Conservation (phyloP, 1,284 basidiomycete species). For the Spongiforma sp. region DNA sequence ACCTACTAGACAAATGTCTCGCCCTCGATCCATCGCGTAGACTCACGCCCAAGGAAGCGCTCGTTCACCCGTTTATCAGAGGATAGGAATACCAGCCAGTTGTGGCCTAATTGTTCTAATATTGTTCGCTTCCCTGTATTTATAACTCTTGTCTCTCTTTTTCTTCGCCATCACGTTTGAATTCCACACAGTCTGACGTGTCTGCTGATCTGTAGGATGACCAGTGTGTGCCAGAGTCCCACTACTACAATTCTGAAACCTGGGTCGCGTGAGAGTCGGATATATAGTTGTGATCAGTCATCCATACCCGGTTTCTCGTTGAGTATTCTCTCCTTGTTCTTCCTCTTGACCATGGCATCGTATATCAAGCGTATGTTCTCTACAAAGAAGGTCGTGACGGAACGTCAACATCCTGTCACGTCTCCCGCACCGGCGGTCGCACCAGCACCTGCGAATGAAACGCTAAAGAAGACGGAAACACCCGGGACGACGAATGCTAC, state of each 20-base stretch:
- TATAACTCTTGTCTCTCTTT: constrained; percentile 20
- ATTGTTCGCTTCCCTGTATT: constrained; percentile 32
- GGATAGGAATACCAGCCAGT: constrained; percentile 47
- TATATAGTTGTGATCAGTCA: constrained; percentile 11
- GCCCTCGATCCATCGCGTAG: constrained; percentile 89
- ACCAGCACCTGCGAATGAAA: too few relatives aligned
- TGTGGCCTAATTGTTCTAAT: constrained; percentile 17
- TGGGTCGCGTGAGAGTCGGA: not conserved
- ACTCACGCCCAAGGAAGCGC: constrained; percentile 87
- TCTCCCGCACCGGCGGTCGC: too few relatives aligned
- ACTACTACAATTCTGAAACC: not conserved
- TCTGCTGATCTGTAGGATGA: constrained; percentile 11
- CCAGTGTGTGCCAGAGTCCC: not conserved
- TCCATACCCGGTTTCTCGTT: too few relatives aligned
- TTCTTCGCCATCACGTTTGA: not conserved
- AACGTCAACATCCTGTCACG: too few relatives aligned
- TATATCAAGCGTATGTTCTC: constrained; percentile 24
- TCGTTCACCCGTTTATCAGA: constrained; percentile 87
- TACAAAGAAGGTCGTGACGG: constrained; percentile 10
- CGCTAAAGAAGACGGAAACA: too few relatives aligned
- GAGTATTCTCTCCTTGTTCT: not conserved
- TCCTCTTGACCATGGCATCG: constrained; percentile 18
- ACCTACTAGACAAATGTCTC: constrained; percentile 92
- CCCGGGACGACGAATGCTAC: too few relatives aligned
- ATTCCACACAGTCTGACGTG: constrained; percentile 14